phyloP scores from a whole-genome alignment of 805 yeast genomes.

The Millerago galiae region DNA sequence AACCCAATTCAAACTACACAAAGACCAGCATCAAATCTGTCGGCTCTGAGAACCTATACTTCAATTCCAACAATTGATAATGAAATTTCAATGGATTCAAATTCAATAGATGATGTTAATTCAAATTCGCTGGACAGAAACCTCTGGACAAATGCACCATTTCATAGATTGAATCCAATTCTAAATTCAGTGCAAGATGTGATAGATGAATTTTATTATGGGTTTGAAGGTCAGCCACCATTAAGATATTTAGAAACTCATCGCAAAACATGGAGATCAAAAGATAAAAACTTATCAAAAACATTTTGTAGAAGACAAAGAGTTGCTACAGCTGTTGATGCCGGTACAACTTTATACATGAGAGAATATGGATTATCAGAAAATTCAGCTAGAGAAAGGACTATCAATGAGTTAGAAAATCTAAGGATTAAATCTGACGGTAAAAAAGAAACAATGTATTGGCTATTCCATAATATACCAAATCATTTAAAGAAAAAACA shows the following conservation, averaged over 20 bases:
- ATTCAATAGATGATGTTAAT: no score
- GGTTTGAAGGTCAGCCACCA: constrained; percentile 24
- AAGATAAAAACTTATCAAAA: constrained; percentile 21
- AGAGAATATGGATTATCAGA: constrained; percentile 17
- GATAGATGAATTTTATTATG: constrained; percentile 23
- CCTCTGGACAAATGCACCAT: constrained; percentile 16
- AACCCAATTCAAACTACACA: neutral
- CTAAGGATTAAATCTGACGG: constrained; percentile 19
- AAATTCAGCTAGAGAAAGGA: constrained; percentile 18
- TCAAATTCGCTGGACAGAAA: neutral
- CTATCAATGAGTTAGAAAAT: constrained; percentile 19
- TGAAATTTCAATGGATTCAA: no score
- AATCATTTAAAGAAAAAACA: constrained; percentile 19
- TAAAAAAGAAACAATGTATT: constrained; percentile 25
- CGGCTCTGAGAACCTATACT: constrained; percentile 5
- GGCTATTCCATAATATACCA: constrained; percentile 26
- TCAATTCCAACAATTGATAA: constrained; percentile 4
- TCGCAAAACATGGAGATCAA: constrained; percentile 24
- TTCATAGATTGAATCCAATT: constrained; percentile 18
- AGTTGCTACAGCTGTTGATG: constrained; percentile 22
- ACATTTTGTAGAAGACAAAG: constrained; percentile 23
- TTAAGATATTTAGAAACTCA: constrained; percentile 22
- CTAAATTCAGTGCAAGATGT: constrained; percentile 24
- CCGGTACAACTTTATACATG: constrained; percentile 15
- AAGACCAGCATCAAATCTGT: neutral